Evolutionary conservation across 345 rosid species (phyloP).

Genomic region (Orychophragmus violaceus): DNA sequence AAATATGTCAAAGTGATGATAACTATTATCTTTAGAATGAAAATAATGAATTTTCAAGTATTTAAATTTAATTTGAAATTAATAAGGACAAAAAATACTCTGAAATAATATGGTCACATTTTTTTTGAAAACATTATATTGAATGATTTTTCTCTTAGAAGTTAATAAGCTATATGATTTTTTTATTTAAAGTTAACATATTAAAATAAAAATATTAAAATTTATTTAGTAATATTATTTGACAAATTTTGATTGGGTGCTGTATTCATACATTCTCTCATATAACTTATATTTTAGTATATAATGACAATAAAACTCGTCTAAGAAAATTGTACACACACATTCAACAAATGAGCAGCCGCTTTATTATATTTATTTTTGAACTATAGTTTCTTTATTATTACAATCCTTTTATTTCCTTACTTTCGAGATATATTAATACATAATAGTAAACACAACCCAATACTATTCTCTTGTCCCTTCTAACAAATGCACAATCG

Average conservation of each 20-base stretch:
- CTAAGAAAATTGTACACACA: too few relatives aligned
- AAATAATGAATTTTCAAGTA: too few relatives aligned
- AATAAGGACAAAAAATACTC: too few relatives aligned
- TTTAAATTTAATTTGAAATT: too few relatives aligned
- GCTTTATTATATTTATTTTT: too few relatives aligned
- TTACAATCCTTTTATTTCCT: background rate
- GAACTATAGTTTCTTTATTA: too few relatives aligned
- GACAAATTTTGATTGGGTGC: background rate
- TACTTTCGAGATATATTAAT: background rate
- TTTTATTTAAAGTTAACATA: too few relatives aligned
- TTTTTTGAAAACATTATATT: background rate
- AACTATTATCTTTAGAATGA: too few relatives aligned
- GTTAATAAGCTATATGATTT: background rate
- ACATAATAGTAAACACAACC: background rate
- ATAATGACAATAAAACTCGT: background rate
- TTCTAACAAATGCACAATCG: background rate
- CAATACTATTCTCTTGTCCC: too few relatives aligned
- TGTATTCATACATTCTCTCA: background rate
- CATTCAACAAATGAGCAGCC: background rate
- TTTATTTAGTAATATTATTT: background rate
- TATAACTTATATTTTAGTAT: background rate
- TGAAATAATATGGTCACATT: background rate
- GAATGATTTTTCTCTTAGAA: background rate
- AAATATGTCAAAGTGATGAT: background rate
- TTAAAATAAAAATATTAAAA: background rate